Percentiles rank a stretch among this genome's conserved stretches.
phyloP scores from a whole-genome alignment of 768 basidiomycete genomes.

The Phallus indusiatus region DNA sequence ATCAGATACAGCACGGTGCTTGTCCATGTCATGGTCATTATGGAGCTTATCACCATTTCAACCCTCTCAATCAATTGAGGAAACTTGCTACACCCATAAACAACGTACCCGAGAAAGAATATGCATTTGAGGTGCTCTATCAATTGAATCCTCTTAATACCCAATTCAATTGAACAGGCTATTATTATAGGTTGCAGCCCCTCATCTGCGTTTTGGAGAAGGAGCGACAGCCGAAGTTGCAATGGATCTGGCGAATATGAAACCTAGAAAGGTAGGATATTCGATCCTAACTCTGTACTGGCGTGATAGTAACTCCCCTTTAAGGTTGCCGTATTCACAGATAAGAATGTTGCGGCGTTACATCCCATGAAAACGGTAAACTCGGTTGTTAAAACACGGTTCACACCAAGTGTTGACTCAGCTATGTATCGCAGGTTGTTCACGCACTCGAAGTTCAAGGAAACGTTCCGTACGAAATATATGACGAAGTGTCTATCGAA shows the following conservation, averaged over 20 bases:
- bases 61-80: constrained; percentile 53
- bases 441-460: constrained; percentile 70
- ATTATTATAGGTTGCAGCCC: constrained; percentile 74
- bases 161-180: background rate
- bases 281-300: background rate
- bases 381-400: constrained; percentile 1
- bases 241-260: constrained; percentile 92
- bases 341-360: constrained; percentile 73
- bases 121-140: constrained; percentile 62
- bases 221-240: constrained; percentile 87
- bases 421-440: constrained; percentile 42
- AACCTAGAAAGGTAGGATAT: constrained; percentile 63
- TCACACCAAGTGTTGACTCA: background rate
- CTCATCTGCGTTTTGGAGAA: constrained; percentile 82
- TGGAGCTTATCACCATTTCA: constrained; percentile 29
- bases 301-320: background rate
- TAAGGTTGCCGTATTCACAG: constrained; percentile 91
- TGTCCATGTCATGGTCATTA: constrained; percentile 76
- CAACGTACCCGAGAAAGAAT: constrained; percentile 61
- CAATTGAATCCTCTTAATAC: background rate
- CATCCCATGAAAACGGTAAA: constrained; percentile 74
- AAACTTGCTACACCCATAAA: constrained; percentile 73
- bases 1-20: constrained; percentile 50
- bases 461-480: constrained; percentile 73
- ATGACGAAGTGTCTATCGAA: constrained; percentile 74